Conservation (phyloP, 176 grass and related monocot genomes). For the Aegilops longissima region DNA sequence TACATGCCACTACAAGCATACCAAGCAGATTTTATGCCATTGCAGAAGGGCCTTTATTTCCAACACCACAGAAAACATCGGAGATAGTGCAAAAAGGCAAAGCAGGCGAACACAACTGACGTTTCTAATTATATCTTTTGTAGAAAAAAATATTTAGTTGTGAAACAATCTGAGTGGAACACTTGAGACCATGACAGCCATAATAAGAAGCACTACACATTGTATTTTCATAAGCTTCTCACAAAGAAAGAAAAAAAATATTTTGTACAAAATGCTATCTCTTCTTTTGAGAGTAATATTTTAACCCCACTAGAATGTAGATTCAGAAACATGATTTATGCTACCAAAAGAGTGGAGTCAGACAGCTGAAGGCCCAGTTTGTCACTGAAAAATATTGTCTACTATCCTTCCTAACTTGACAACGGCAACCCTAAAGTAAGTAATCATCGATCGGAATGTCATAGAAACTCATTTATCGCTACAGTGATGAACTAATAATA, state of each 20-base stretch:
- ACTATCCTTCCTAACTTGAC: not conserved
- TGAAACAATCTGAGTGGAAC: not conserved
- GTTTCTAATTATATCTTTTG: not conserved
- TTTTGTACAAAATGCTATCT: not conserved
- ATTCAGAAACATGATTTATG: not conserved
- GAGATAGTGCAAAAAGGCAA: not conserved
- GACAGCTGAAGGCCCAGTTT: not conserved
- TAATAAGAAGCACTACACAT: not conserved
- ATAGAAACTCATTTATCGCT: not conserved
- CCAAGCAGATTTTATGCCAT: not conserved
- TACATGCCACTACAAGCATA: not conserved
- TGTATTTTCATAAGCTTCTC: not conserved
- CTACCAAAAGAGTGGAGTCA: not conserved
- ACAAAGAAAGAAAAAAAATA: not conserved
- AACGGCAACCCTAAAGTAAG: not conserved
- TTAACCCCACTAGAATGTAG: not conserved
- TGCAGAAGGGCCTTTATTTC: not conserved
- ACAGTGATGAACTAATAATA: not conserved
- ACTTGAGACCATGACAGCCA: not conserved
- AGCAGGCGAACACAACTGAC: not conserved
- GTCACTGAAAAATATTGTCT: not conserved
- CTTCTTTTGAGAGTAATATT: not conserved
- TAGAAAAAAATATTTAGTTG: not conserved
- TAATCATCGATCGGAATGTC: not conserved
- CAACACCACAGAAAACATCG: not conserved